Conservation (phyloP, 768 basidiomycete genomes). For the Trametes cinnabarina region DNA sequence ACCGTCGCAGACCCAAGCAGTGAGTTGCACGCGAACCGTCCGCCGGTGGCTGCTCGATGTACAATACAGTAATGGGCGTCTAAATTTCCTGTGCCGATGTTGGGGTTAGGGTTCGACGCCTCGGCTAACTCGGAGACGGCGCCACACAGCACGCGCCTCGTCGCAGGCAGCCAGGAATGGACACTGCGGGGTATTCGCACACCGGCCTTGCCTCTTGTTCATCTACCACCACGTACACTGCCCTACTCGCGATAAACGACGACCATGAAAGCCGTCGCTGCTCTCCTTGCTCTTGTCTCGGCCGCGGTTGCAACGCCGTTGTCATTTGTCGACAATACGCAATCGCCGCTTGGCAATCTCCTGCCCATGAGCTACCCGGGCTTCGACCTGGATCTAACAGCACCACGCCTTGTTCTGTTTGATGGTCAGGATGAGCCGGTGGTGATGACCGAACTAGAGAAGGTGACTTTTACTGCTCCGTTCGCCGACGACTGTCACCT, state of each 20-base stretch:
- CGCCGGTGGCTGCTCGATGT: too few relatives aligned
- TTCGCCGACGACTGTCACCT: slow-evolving; percentile 8
- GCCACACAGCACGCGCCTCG: not conserved
- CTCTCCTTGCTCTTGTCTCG: slow-evolving; percentile 45
- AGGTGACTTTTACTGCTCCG: slow-evolving; percentile 44
- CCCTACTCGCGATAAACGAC: not conserved
- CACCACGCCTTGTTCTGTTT: slow-evolving; percentile 72
- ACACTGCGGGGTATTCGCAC: not conserved
- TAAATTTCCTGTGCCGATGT: not conserved
- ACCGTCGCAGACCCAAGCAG: too few relatives aligned
- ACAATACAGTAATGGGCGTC: not conserved
- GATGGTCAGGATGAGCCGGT: slow-evolving; percentile 60
- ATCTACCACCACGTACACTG: slow-evolving; percentile 1
- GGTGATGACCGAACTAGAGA: slow-evolving; percentile 88
- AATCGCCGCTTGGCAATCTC: slow-evolving; percentile 38
- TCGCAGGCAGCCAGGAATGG: not conserved
- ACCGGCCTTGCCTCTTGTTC: not conserved
- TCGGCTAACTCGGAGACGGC: not conserved
- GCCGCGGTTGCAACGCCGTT: slow-evolving; percentile 43
- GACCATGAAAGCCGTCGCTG: slow-evolving; percentile 49
- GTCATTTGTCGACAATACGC: slow-evolving; percentile 28
- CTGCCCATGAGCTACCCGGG: slow-evolving; percentile 44
- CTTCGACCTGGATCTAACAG: slow-evolving; percentile 71
- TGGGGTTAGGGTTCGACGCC: not conserved
- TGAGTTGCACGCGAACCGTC: too few relatives aligned